These are phyloP conservation scores for Paraphaeosphaeria sporulosa DNA, from an alignment of 2,329 filamentous ascomycete species.

Conservation along the genomic window DNA sequence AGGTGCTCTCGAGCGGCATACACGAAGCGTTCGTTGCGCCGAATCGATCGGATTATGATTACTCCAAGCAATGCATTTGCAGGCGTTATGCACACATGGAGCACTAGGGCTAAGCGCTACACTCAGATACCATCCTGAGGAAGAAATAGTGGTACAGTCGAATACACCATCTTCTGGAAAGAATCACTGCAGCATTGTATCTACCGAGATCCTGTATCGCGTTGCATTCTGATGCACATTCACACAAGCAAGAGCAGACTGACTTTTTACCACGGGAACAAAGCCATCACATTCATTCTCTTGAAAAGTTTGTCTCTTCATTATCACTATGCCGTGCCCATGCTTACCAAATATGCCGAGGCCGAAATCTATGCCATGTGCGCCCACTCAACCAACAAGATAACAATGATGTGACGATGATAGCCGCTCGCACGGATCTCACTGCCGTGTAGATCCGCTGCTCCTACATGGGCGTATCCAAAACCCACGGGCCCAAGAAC, in stretches of 20 bases:
- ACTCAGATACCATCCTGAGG: background rate
- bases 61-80: background rate
- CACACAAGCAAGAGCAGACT: too few species aligned
- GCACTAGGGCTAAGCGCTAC: background rate
- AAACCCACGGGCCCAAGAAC: slow-evolving; percentile 3
- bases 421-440: background rate
- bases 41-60: background rate
- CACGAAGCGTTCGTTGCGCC: background rate
- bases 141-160: background rate
- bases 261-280: background rate
- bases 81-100: background rate
- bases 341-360: slow-evolving; percentile 6
- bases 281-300: slow-evolving; percentile 3
- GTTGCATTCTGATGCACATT: too few species aligned
- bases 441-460: background rate
- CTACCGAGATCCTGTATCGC: too few species aligned
- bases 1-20: background rate
- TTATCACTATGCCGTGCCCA: slow-evolving; percentile 18
- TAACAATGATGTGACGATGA: slow-evolving; percentile 1
- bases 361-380: slow-evolving; percentile 4
- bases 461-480: slow-evolving; percentile 1
- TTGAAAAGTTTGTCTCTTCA: slow-evolving; percentile 6
- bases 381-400: background rate
- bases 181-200: too few species aligned
- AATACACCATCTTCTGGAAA: background rate